Base-by-base conservation (phyloP, 78 protist genomes). In the Planoprotostelium fungivorum region DNA sequence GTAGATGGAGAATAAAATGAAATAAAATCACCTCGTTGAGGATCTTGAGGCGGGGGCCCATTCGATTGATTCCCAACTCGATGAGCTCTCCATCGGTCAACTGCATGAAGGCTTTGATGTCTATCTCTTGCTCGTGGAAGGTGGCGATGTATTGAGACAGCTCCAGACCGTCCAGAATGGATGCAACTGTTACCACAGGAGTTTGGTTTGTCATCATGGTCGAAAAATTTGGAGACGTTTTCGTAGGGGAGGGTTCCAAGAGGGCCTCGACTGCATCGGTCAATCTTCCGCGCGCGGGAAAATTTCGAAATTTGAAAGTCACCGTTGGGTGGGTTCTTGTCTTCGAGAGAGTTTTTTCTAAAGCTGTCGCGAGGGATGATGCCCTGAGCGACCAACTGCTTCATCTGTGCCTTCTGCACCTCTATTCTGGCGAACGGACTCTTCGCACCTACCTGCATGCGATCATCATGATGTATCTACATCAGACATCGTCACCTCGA, bases 41-140 rank as follows among this genome's bases (percentile, higher is more conserved):
- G 73, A 51, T 51, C 73, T 51, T 51, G 73, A 51, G 73, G 16
- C 73, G 73, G 73, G 73, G 73, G 73, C 73, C 73, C 73, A 51
- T 25, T 51, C 16, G 5, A 51, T 51, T 51, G 73, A 51, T 51
- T 16, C 73, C 73, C 31, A 51, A 16, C 73, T 51, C 31, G 5
- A 51, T 51, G 5, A 51, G 73, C 73, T 51, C 73, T 16, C 31
- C 5, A 16, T 51, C 73, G 73, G 73, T 51, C 31, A 51, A 51
- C 16, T 51, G 31, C 73, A 51, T 51, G 73, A 51, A 51, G 31
- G 73, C 73, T 51, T 16, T 51, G 31, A 51, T 5, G 73, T 51
- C 73, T 5, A 51, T 51, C 16, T 51, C 73, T 51, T 51, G 73
- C 16, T 51, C 73, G 31, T 25, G 5, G 73, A 51, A 51, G 31